Evolutionary conservation across 2,329 filamentous ascomycete genomes (phyloP).

Genomic region (Exophiala spinifera): DNA sequence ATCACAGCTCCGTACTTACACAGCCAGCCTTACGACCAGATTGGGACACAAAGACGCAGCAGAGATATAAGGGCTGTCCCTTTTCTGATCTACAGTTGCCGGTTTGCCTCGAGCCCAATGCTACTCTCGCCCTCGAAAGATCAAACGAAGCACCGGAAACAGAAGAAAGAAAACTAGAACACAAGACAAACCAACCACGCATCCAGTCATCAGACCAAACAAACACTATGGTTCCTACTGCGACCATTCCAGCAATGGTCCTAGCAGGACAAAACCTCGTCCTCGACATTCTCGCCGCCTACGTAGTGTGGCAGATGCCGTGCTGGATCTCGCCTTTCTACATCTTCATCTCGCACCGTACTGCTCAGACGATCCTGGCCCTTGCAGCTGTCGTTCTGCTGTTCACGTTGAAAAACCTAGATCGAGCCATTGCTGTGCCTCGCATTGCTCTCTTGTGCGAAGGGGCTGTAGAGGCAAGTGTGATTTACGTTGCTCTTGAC

Average conservation of each 20-base stretch:
- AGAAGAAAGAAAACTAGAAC: too few relatives aligned
- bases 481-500: background rate
- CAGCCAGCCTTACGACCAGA: too few relatives aligned
- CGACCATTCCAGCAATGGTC: background rate
- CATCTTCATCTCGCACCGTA: slow-evolving; percentile 3
- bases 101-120: too few relatives aligned
- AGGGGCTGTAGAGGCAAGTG: background rate
- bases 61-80: too few relatives aligned
- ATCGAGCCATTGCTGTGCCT: background rate
- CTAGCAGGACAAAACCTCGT: background rate
- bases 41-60: too few relatives aligned
- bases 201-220: too few relatives aligned
- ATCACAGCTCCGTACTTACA: too few relatives aligned
- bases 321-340: slow-evolving; percentile 2
- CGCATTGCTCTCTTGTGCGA: background rate
- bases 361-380: background rate
- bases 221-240: background rate
- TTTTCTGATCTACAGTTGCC: too few relatives aligned
- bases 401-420: background rate
- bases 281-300: slow-evolving; percentile 1
- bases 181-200: too few relatives aligned
- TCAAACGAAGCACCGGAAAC: too few relatives aligned
- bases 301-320: background rate
- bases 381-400: background rate
- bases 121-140: too few relatives aligned